Evolutionary conservation across 2,329 filamentous ascomycete genomes (phyloP).

Genomic region (Calonectria multiphialidica): DNA sequence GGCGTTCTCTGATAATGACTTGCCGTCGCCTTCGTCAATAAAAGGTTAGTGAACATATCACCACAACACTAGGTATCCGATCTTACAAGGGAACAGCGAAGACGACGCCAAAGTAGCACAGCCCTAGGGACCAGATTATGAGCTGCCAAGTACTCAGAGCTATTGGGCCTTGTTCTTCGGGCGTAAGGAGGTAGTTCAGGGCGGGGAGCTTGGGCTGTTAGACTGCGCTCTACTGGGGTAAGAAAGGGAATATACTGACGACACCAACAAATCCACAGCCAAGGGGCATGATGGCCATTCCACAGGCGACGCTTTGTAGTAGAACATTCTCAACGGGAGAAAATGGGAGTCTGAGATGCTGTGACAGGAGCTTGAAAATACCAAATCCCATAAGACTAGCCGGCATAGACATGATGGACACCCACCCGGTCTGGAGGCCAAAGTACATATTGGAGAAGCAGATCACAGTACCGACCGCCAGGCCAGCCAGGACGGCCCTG

Average conservation of each 20-base stretch:
- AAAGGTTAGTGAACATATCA: constrained; percentile 4
- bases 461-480: constrained; percentile 89
- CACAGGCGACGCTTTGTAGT: constrained; percentile 94
- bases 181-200: constrained; percentile 84
- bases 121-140: constrained; percentile 89
- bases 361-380: constrained; percentile 85
- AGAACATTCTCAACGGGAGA: constrained; percentile 96
- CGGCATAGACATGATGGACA: constrained; percentile 95
- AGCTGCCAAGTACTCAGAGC: constrained; percentile 80
- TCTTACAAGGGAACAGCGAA: constrained; percentile 88
- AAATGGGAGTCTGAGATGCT: constrained; percentile 83
- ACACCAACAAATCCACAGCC: constrained; percentile 97
- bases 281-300: constrained; percentile 96
- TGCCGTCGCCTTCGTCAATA: constrained; percentile 72
- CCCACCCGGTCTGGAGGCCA: constrained; percentile 85
- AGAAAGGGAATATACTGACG: constrained; percentile 50
- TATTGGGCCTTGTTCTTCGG: constrained; percentile 84
- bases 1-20: constrained; percentile 91
- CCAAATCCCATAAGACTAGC: constrained; percentile 94
- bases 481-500: constrained; percentile 82
- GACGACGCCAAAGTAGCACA: constrained; percentile 97
- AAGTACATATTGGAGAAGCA: constrained; percentile 99
- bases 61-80: background rate
- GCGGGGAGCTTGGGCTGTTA: constrained; percentile 74
- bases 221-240: background rate